Evolutionary conservation across 2,329 filamentous ascomycete species (phyloP).

Genomic region (Aureobasidium pullulans): DNA sequence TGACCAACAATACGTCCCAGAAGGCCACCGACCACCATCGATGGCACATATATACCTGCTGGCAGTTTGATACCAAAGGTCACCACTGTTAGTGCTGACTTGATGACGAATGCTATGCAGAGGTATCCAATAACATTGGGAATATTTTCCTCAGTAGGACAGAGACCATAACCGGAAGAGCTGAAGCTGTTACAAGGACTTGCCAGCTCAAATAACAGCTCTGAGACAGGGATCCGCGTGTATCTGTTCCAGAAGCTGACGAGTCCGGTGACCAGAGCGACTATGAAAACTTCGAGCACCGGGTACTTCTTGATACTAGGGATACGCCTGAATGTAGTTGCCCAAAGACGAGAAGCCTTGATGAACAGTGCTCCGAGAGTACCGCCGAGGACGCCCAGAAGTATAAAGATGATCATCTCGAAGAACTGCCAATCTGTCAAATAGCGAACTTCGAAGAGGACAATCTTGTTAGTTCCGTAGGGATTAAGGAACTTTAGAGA

Average conservation of each 20-base stretch:
- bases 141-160: conserved; percentile 71
- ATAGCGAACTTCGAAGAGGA: conserved; percentile 92
- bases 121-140: conserved; percentile 65
- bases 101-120: conserved; percentile 75
- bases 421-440: conserved; percentile 88
- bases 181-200: conserved; percentile 74
- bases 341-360: conserved; percentile 89
- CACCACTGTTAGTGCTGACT: conserved; percentile 77
- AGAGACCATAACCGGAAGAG: conserved; percentile 64
- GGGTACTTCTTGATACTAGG: conserved; percentile 73
- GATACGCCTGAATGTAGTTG: conserved; percentile 77
- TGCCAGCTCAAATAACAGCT: conserved; percentile 82
- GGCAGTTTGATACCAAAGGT: conserved; percentile 97
- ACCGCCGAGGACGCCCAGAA: conserved; percentile 81
- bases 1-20: conserved; percentile 86
- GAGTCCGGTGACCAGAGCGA: conserved; percentile 76
- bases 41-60: conserved; percentile 94
- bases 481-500: conserved; percentile 93
- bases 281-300: conserved; percentile 77
- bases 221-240: conserved; percentile 82
- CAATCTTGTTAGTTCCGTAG: conserved; percentile 93
- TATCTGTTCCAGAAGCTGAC: conserved; percentile 90
- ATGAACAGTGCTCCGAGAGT: conserved; percentile 86
- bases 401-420: conserved; percentile 74
- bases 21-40: conserved; percentile 94